These are phyloP conservation scores for Amanita jacksonii DNA, from an alignment of 768 basidiomycete species.

Conservation along the genomic window DNA sequence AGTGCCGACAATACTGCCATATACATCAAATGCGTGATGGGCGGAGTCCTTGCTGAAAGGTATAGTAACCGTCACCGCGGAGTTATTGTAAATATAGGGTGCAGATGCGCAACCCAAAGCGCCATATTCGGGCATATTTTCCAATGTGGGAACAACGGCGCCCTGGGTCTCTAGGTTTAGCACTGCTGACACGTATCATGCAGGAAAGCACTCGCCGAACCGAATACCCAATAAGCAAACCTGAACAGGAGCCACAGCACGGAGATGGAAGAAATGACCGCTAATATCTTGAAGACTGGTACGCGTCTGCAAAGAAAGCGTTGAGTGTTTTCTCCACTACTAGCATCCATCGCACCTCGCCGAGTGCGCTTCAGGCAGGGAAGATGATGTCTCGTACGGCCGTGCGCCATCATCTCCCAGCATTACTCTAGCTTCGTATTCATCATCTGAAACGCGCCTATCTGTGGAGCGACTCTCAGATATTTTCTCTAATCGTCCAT, in stretches of 20 bases:
- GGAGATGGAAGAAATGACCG: neutral
- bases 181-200: neutral
- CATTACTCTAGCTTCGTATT: constrained; percentile 31
- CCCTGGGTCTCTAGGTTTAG: constrained; percentile 13
- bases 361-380: constrained; percentile 23
- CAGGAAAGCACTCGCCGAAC: constrained; percentile 22
- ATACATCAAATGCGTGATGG: constrained; percentile 39
- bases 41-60: constrained; percentile 25
- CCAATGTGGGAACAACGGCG: constrained; percentile 42
- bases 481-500: neutral
- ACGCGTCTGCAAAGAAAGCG: neutral
- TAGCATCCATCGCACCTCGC: constrained; percentile 35
- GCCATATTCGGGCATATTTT: constrained; percentile 47
- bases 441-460: constrained; percentile 28
- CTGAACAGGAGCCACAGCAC: neutral
- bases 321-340: no score
- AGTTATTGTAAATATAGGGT: constrained; percentile 34
- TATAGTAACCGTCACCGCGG: constrained; percentile 26
- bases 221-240: constrained; percentile 41
- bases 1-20: constrained; percentile 41
- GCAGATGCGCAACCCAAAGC: constrained; percentile 38
- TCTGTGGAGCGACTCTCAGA: constrained; percentile 21
- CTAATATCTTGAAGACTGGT: constrained; percentile 17
- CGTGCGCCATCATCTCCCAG: constrained; percentile 22
- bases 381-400: constrained; percentile 21